Percentiles rank a stretch among this genome's conserved stretches.
Evolutionary conservation across 78 protist genomes (phyloP).

Genomic region (Ministeria vibrans): DNA sequence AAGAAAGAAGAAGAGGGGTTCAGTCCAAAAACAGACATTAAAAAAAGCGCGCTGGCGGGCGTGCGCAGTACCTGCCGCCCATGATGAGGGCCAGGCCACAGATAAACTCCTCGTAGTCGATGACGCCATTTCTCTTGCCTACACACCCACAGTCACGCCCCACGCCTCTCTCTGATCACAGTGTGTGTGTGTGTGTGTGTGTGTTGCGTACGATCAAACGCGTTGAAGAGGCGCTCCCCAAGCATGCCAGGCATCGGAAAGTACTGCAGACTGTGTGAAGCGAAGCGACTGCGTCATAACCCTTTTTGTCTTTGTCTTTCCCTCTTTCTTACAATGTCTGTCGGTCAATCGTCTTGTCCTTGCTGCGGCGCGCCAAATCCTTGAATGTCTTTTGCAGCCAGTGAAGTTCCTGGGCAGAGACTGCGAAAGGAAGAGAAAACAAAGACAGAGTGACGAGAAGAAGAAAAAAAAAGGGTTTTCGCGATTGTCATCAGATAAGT

Average conservation of each 20-base stretch:
- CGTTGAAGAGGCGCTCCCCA: conserved; percentile 42
- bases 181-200: no score
- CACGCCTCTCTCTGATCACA: no score
- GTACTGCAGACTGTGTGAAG: conserved; percentile 21
- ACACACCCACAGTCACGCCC: no score
- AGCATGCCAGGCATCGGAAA: conserved; percentile 39
- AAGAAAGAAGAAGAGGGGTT: background rate
- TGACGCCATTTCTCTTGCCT: conserved; percentile 21
- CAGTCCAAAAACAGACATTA: background rate
- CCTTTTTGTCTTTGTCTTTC: background rate
- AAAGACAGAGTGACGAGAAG: no score
- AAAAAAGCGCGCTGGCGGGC: background rate
- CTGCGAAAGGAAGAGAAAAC: background rate
- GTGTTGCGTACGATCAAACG: no score
- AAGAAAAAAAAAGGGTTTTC: no score
- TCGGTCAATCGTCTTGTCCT: conserved; percentile 27
- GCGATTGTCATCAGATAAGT: no score
- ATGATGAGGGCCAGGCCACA: conserved; percentile 19
- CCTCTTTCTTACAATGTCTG: conserved; percentile 26
- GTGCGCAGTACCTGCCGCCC: conserved; percentile 20
- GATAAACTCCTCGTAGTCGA: conserved; percentile 31
- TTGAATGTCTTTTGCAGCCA: conserved; percentile 16
- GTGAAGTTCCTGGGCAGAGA: conserved; percentile 6
- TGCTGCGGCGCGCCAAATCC: conserved; percentile 29
- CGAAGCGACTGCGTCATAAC: background rate